These are phyloP conservation scores for Salix arbutifolia DNA, from an alignment of 345 rosid species.

Conservation along the genomic window DNA sequence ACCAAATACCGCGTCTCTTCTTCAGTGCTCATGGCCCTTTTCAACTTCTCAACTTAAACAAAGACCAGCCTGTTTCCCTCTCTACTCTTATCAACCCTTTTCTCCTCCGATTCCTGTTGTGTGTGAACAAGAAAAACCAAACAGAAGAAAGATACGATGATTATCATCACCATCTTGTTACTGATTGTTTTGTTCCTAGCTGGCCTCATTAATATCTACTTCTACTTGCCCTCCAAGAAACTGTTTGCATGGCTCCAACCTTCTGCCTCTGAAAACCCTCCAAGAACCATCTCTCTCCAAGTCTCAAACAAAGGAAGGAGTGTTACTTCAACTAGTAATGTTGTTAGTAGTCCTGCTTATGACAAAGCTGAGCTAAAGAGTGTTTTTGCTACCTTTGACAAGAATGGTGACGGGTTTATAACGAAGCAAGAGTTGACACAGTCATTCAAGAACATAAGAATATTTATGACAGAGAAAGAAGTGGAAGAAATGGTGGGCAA, in stretches of 20 bases:
- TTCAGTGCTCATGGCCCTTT: not conserved
- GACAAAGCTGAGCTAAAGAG: conserved; percentile 17
- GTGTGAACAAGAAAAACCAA: not conserved
- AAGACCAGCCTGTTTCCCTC: not conserved
- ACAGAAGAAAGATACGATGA: conserved; percentile 6
- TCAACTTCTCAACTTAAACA: not conserved
- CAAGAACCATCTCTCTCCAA: not conserved
- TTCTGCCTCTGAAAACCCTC: conserved; percentile 1
- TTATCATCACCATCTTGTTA: conserved; percentile 27
- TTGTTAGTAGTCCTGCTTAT: not conserved
- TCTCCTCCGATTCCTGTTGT: not conserved
- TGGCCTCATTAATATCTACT: conserved; percentile 33
- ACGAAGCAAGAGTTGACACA: conserved; percentile 26
- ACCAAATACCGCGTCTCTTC: conserved; percentile 35
- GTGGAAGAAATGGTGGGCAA: conserved; percentile 26
- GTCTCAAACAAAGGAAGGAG: not conserved
- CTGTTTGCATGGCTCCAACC: conserved; percentile 27
- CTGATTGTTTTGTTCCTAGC: conserved; percentile 29
- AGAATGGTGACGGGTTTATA: conserved; percentile 31
- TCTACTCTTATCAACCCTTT: not conserved
- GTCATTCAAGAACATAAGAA: conserved; percentile 28
- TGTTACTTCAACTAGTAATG: not conserved
- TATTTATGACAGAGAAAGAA: conserved; percentile 23
- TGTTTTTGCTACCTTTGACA: conserved; percentile 31
- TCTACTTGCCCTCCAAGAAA: conserved; percentile 32